Evolutionary conservation across 306 rosid genomes (phyloP).

Genomic region (Prunus kanzakura): DNA sequence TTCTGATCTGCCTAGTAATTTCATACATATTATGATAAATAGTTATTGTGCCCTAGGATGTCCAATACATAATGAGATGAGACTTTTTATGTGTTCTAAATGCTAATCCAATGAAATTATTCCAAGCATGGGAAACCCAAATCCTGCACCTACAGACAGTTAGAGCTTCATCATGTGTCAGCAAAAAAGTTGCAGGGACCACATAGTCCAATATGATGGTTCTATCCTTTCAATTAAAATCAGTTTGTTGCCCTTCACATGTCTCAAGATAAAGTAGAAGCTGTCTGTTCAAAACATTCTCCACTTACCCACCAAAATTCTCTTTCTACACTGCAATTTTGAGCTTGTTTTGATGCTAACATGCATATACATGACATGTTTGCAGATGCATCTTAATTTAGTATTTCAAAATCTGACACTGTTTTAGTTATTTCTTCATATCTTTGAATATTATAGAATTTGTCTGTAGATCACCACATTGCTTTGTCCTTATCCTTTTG

Average conservation of each 20-base stretch:
- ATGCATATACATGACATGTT: not conserved
- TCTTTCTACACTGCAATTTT: not conserved
- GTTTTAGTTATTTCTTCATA: not conserved
- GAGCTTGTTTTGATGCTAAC: not conserved
- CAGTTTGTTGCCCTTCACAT: not conserved
- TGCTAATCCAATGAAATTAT: not conserved
- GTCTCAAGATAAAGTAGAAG: not conserved
- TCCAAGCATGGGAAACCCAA: too few relatives aligned
- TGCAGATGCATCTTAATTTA: conserved; percentile 4
- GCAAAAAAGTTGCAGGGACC: conserved; percentile 13
- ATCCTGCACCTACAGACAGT: too few relatives aligned
- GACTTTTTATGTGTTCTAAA: not conserved
- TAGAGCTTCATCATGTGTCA: not conserved
- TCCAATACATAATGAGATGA: not conserved
- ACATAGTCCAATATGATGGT: not conserved
- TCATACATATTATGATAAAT: not conserved
- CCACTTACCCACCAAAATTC: not conserved
- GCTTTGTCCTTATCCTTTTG: conserved; percentile 22
- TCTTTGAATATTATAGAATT: not conserved
- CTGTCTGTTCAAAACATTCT: not conserved
- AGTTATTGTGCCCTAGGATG: not conserved
- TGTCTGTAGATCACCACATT: conserved; percentile 6
- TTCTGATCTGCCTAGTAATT: not conserved
- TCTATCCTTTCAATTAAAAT: not conserved
- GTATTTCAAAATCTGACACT: not conserved